phyloP scores from a whole-genome alignment of 768 basidiomycete genomes.

The Clavaria fumosa region DNA sequence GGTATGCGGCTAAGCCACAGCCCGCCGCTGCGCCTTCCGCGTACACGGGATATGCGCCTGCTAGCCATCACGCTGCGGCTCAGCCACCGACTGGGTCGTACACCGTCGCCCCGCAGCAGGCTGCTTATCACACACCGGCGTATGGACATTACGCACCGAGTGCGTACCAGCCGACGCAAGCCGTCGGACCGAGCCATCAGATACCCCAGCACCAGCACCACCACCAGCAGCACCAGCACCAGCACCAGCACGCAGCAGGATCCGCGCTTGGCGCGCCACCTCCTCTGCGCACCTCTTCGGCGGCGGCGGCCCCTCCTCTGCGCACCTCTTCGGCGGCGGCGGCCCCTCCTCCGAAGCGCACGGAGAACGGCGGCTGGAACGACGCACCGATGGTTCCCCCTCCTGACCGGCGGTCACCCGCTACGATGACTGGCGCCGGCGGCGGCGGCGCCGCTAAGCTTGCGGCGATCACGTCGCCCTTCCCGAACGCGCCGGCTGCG shows the following conservation, averaged over 20 bases:
- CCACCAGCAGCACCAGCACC: background rate
- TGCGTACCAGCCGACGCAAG: conserved; percentile 10
- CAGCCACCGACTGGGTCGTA: conserved; percentile 8
- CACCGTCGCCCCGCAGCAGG: conserved; percentile 8
- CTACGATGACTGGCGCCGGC: too few species aligned
- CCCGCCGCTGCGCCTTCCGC: conserved; percentile 5
- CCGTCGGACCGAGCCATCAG: conserved; percentile 3
- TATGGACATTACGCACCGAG: conserved; percentile 13
- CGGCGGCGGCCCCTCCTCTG: too few species aligned
- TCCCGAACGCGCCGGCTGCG: conserved; percentile 50
- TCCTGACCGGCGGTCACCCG: conserved; percentile 25
- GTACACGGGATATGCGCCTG: conserved; percentile 13
- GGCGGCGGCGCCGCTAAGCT: conserved; percentile 36
- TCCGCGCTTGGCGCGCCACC: too few species aligned
- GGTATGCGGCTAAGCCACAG: conserved; percentile 13
- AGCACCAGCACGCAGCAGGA: too few species aligned
- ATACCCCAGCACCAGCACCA: conserved; percentile 9
- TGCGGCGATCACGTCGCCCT: conserved; percentile 71
- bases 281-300: too few species aligned
- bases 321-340: background rate
- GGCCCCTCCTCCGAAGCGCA: conserved; percentile 41
- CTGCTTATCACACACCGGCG: conserved; percentile 3
- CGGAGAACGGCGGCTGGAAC: conserved; percentile 80
- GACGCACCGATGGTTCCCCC: conserved; percentile 65
- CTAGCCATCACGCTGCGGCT: conserved; percentile 13